Evolutionary conservation across 805 yeast genomes (phyloP).

Genomic region (Trichomonascus vanleenenianus): DNA sequence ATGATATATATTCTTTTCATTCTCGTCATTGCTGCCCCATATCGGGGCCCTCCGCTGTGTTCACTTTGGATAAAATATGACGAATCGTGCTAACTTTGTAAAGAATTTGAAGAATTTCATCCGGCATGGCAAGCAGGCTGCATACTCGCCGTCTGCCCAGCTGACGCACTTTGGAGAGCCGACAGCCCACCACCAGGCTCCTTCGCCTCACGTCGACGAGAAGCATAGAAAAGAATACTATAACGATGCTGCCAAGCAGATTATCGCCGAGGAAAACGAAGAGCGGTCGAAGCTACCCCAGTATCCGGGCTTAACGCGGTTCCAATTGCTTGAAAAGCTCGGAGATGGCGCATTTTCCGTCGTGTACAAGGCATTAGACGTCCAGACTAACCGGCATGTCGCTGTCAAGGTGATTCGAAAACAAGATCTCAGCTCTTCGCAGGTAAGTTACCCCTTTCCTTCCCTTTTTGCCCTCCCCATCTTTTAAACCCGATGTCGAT

Average conservation of each 20-base stretch:
- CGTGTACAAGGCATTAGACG: constrained; percentile 65
- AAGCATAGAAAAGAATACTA: constrained; percentile 23
- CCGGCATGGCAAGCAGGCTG: constrained; percentile 56
- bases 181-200: not conserved
- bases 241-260: constrained; percentile 31
- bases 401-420: constrained; percentile 77
- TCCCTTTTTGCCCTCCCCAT: not conserved
- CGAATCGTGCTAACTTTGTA: constrained; percentile 8
- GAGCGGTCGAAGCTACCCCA: constrained; percentile 26
- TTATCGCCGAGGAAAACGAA: constrained; percentile 34
- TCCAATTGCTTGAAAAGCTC: constrained; percentile 33
- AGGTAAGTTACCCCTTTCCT: constrained; percentile 22
- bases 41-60: too few species aligned
- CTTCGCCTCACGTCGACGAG: not conserved
- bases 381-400: constrained; percentile 36
- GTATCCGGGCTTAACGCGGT: constrained; percentile 34
- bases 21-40: too few species aligned
- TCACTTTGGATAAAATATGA: too few species aligned
- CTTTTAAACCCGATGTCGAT: not conserved
- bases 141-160: not conserved
- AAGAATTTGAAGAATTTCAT: constrained; percentile 51
- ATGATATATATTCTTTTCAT: too few species aligned
- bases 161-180: constrained; percentile 1
- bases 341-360: constrained; percentile 80
- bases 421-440: constrained; percentile 34